Base-by-base conservation (phyloP, 805 yeast genomes). In the Candida ovalis region DNA sequence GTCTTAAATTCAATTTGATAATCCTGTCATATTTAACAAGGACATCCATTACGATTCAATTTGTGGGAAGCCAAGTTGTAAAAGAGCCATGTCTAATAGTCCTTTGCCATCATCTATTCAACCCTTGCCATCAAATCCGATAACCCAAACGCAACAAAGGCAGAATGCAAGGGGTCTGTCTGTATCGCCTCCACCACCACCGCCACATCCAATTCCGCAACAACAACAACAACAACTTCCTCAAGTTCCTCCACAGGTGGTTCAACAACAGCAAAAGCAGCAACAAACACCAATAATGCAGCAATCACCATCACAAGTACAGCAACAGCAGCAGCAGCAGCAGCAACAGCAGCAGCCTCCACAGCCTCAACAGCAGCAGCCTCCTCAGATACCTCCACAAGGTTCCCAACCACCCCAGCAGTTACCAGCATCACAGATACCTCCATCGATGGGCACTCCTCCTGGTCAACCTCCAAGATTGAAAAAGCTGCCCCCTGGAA, bases 401-500 rank as follows among this genome's bases (percentile, higher is more conserved):
- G n/a, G 15, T 7, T 42, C 10, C 6, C 35, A 4, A 30, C 17
- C 35, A 12, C 35, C 13, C 13, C 42, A 39, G 42, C 42, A 39
- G 32, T 4, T 21, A 23, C 40, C 30, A 15, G 30, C 2, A 23
- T 9, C 43, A 3, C 35, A 10, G 35, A 25, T 30, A 10, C 35
- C 35, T 30, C 28, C 28, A 7, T 25, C 28, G 10, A 6, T 5
- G n/a, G 36, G n/a, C 18, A 6, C 13, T 12, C 22, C 27, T 22
- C 39, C 22, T n/a, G 22, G 22, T 18, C 38, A 35, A 18, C 38
- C 38, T 35, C 46, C 47, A 2, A 44, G 27, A 37, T 50, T 60
- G 37, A 57, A 56, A 36, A 55, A 56, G 47, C 53, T 60, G 28
- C 58, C 62, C 2, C 75, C 79, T 3, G 82, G 81, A 6, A 75